Base-by-base conservation (phyloP, 768 basidiomycete genomes). In the Rhodotorula babjevae region DNA sequence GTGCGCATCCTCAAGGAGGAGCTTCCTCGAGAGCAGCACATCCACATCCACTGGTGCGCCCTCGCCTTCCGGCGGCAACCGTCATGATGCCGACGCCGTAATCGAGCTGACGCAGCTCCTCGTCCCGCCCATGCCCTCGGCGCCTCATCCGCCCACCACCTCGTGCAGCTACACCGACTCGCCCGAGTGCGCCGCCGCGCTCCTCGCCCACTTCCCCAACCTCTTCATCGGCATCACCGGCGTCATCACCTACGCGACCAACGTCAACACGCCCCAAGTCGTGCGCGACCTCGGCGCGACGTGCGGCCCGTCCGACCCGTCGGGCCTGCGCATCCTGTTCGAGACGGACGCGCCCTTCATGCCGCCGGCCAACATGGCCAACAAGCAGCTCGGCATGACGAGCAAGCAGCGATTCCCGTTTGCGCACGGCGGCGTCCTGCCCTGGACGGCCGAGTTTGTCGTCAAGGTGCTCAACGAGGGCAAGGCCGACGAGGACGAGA, bases 301-400 rank as follows among this genome's bases (percentile, higher is more conserved):
- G 9, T 55, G 66, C 76, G 23, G 56, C 6, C 58, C 56, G 4
- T 84, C 86, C 0, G 14, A 15, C 33, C 59, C 66, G 23, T 59
- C 60, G 7, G 66, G 66, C 27, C 59, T 67, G 27, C 66, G 66
- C 19, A 67, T 67, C 36, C 36, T 67, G 1, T 84, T 93, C 6
- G 92, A 93, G 80, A 92, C 92, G 0, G 92, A 93, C 74, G 91
- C 90, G 7, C 92, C 92, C 0, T 93, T 85, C 82, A 93, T 93
- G 92, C 84, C 89, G 0, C 92, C 92, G 0, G 83, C 86, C 0
- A 92, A 89, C 69, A 79, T 93, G 27, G 79, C 81, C 5, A 82
- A 87, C 0, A 83, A 85, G 1, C 74, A 73, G 12, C 55, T 80
- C 19, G 67, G 84, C 66, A 87, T 87, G 74, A 78, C 73, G 55